Percentiles rank a stretch among this genome's conserved stretches.
These are phyloP conservation scores for Beauveria varroae DNA, from an alignment of 2,329 filamentous ascomycete genomes.

Conservation along the genomic window DNA sequence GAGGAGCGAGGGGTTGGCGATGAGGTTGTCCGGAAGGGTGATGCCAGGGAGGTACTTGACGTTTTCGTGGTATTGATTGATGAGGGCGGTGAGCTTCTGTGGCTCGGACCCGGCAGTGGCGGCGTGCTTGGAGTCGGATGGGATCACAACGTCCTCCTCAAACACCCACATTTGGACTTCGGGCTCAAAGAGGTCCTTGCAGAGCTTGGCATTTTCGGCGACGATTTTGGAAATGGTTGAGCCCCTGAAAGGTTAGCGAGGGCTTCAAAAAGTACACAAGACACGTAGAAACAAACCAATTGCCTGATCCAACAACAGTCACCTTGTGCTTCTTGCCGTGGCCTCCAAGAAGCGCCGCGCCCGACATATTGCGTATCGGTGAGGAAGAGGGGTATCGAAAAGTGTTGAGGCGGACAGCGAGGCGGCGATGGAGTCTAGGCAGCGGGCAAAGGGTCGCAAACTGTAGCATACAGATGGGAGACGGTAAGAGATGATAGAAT, in stretches of 20 bases:
- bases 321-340: constrained; percentile 78
- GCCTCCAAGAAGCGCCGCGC: constrained; percentile 31
- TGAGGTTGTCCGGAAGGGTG: constrained; percentile 69
- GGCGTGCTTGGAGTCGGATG: constrained; percentile 63
- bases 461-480: not conserved
- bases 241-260: constrained; percentile 50
- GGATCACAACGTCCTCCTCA: constrained; percentile 77
- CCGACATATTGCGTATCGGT: constrained; percentile 25
- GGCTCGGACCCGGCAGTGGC: constrained; percentile 53
- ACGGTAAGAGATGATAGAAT: not conserved
- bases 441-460: not conserved
- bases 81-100: constrained; percentile 82
- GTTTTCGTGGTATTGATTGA: constrained; percentile 93
- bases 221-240: constrained; percentile 97
- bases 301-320: constrained; percentile 89
- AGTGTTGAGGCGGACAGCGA: constrained; percentile 2
- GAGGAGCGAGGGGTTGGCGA: constrained; percentile 73
- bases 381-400: constrained; percentile 4
- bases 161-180: constrained; percentile 98
- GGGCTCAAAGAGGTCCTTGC: constrained; percentile 76
- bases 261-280: not conserved
- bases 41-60: constrained; percentile 96
- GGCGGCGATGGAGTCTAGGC: not conserved
- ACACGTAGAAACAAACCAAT: constrained; percentile 59
- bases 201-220: constrained; percentile 77